Base-by-base conservation (phyloP, 805 yeast species). In the Wickerhamiella shivajii region DNA sequence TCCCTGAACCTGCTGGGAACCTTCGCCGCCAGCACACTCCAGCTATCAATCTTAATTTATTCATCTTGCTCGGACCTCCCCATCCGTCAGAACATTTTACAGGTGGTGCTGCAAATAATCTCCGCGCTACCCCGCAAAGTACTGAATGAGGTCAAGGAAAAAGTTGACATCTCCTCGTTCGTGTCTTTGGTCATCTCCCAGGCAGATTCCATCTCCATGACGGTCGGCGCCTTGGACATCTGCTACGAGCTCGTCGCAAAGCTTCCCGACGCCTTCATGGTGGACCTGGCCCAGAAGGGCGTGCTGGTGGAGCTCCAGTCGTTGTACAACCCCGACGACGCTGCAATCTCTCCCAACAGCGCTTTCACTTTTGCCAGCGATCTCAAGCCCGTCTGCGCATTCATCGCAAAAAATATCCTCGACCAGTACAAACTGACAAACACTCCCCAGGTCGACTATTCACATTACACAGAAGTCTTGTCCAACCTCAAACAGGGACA, bases 51-150 rank as follows among this genome's bases (percentile, higher is more conserved):
- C n/a, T 24, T 40, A 2, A 22, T 44, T 1, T 44, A 45, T 21
- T 21, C 41, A 2, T 40, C 45, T 7, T 31, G 38, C 24, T 38
- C 44, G 1, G 42, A 37, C 16, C 13, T 24, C 7, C 30, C 34
- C 3, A 32, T 45, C 13, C 32, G 47, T 1, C 43, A 45, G 26
- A 33, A 32, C 13, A 39, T 44, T 3, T 26, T 45, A 15, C 31
- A 36, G 18, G 34, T 40, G 5, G 44, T 30, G 43, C 46, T 28
- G 42, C 55, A 29, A 38, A 40, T 41, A 31, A 49, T 34, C 21
- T 40, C 35, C 6, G 33, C 24, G 3, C 33, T 30, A 19, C 41
- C 27, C 3, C n/a, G 14, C 6, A 30, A 23, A 3, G 18, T 24
- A 3, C 26, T 43, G 17, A 12, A 22, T 2, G 18, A 24, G 3